phyloP scores from a whole-genome alignment of 129 eudicot genomes.

The Tagetes patula region DNA sequence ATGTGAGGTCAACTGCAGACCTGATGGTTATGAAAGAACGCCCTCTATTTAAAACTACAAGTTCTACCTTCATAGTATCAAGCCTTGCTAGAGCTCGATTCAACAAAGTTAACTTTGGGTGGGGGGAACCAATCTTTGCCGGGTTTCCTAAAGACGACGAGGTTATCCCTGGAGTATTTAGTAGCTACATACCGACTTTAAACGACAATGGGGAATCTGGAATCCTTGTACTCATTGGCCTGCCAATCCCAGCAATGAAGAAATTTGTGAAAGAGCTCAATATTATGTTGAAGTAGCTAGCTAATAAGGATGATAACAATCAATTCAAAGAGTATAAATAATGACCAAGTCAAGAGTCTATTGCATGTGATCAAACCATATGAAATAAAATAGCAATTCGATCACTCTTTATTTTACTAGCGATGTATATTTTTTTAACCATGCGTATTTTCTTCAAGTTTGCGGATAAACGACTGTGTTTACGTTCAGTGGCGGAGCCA shows the following conservation, averaged over 20 bases:
- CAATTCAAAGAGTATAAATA: too few species aligned
- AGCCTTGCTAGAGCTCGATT: not conserved
- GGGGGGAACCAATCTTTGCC: constrained; percentile 39
- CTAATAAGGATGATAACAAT: too few species aligned
- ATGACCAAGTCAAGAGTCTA: too few species aligned
- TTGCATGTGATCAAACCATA: too few species aligned
- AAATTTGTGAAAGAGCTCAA: constrained; percentile 23
- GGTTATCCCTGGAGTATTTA: not conserved
- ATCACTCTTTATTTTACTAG: too few species aligned
- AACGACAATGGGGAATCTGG: constrained; percentile 30
- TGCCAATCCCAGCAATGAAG: constrained; percentile 25
- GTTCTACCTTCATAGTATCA: constrained; percentile 14
- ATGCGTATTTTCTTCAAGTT: too few species aligned
- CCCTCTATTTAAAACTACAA: not conserved
- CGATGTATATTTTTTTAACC: too few species aligned
- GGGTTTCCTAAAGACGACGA: constrained; percentile 10
- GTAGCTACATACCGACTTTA: not conserved
- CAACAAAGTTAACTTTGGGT: constrained; percentile 31
- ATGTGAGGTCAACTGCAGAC: constrained; percentile 34
- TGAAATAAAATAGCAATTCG: too few species aligned
- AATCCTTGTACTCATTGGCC: constrained; percentile 18
- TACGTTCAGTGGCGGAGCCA: too few species aligned
- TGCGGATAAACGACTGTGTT: too few species aligned
- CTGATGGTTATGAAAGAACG: constrained; percentile 31
- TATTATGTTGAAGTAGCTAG: too few species aligned